Conservation (phyloP, 495 filamentous ascomycete genomes). For the Penicillium steckii region DNA sequence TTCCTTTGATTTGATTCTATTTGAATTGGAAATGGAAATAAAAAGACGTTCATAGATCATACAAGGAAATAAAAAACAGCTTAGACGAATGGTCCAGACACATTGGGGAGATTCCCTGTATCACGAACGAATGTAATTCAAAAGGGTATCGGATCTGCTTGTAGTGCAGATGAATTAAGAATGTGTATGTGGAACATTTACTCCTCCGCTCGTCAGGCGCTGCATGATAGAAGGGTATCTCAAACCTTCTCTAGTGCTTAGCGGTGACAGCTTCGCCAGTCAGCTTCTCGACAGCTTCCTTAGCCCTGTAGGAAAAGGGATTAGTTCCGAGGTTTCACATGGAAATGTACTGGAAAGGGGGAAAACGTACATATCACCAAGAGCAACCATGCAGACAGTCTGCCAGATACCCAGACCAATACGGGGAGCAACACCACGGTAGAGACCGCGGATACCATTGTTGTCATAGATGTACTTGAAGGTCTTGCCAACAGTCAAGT, state of each 20-base stretch:
- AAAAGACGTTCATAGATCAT: neutral
- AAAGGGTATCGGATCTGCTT: slow-evolving; percentile 28
- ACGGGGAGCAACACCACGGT: slow-evolving; percentile 91
- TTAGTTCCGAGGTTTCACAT: slow-evolving; percentile 39
- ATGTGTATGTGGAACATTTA: slow-evolving; percentile 6
- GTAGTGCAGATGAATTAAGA: slow-evolving; percentile 4
- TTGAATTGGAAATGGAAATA: neutral
- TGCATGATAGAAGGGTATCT: slow-evolving; percentile 47
- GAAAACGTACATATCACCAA: slow-evolving; percentile 91
- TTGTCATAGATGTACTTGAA: slow-evolving; percentile 87
- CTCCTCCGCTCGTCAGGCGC: slow-evolving; percentile 11
- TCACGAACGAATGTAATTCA: slow-evolving; percentile 16
- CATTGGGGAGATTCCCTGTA: neutral
- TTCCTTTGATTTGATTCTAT: neutral
- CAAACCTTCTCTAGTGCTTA: slow-evolving; percentile 80
- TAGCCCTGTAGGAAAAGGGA: slow-evolving; percentile 65
- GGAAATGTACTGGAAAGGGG: slow-evolving; percentile 3
- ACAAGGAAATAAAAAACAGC: neutral
- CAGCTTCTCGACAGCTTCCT: slow-evolving; percentile 94
- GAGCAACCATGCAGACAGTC: slow-evolving; percentile 99
- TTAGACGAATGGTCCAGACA: neutral
- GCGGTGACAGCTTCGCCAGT: slow-evolving; percentile 93
- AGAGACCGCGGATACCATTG: slow-evolving; percentile 90
- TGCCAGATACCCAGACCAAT: slow-evolving; percentile 98
- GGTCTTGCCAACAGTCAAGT: slow-evolving; percentile 92